Percentiles rank a stretch among this genome's conserved stretches.
Evolutionary conservation across 2,329 filamentous ascomycete genomes (phyloP).

Genomic region (Chaetomiaceae sp.): DNA sequence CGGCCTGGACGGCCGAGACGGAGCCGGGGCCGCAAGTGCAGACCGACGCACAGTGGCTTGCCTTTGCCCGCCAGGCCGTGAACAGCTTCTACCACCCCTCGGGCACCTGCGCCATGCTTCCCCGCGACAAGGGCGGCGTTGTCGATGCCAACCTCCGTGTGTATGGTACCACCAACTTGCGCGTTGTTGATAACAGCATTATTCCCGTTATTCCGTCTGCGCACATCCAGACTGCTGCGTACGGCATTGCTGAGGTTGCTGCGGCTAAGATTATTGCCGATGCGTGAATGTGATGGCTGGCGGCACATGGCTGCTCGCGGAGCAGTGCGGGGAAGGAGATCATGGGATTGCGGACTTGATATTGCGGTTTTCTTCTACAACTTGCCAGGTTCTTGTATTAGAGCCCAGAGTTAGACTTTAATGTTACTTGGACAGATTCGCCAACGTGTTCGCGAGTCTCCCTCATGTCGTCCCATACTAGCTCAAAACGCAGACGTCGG

Average conservation of each 20-base stretch:
- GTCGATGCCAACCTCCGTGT: slow-evolving; percentile 16
- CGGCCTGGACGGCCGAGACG: slow-evolving; percentile 31
- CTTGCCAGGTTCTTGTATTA: too few species aligned
- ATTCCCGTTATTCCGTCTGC: slow-evolving; percentile 14
- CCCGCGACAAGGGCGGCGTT: slow-evolving; percentile 15
- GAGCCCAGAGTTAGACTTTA: too few species aligned
- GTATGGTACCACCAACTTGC: slow-evolving; percentile 16
- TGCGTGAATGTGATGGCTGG: too few species aligned
- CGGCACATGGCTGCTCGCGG: too few species aligned
- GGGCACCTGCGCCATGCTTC: slow-evolving; percentile 21
- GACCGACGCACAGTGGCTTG: slow-evolving; percentile 13
- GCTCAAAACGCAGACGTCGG: too few species aligned
- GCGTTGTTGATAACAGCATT: slow-evolving; percentile 20
- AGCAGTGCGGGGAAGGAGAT: too few species aligned
- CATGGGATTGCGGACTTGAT: too few species aligned
- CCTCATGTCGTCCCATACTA: too few species aligned
- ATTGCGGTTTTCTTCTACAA: too few species aligned
- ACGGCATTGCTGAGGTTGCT: slow-evolving; percentile 21
- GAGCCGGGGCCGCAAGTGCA: slow-evolving; percentile 28
- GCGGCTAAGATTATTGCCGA: slow-evolving; percentile 12
- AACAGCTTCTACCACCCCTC: slow-evolving; percentile 18
- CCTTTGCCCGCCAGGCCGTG: slow-evolving; percentile 7
- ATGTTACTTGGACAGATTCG: too few species aligned
- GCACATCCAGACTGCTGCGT: slow-evolving; percentile 21
- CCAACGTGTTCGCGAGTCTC: too few species aligned